Base-by-base conservation (phyloP, 108 stramenopile genomes). In the Epithemia pelagica region DNA sequence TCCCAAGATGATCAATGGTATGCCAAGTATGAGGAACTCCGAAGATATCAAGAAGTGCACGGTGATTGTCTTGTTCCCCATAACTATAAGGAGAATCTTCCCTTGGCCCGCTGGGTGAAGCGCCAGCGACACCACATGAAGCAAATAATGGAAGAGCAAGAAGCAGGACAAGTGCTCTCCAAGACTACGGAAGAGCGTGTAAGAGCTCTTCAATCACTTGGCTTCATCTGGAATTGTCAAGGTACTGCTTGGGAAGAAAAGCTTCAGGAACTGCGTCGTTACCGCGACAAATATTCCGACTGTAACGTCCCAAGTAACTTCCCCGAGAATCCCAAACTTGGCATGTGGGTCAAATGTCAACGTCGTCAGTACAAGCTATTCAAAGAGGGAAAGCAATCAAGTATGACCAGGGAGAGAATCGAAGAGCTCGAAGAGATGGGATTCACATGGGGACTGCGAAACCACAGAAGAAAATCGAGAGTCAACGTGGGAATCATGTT, bases 51-150 rank as follows among this genome's bases (percentile, higher is more conserved):
- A 23, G 32, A 70, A 28, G 21, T 15, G 19, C 25, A 46, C 1
- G 69, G 69, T 21, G n/a, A 70, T 30, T 61, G 61, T 28, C 19
- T 28, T 1, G 61, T 70, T 1, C 60, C 69, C 46, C 61, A 70
- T 30, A 62, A 32, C 23, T 67, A 73, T 57, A 19, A 54, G 27
- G 46, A 67, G 28, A 71, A 71, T 37, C 66, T 72, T 30, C 66
- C 74, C 28, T 37, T 74, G n/a, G 78, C 78, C 31, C 78, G 74
- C 15, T 84, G 83, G 83, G 76, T 78, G 33, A 74, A 74, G 53
- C 64, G 76, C 20, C 79, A 80, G 54, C 74, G 83, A 1, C 68
- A 75, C 26, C 83, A 84, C 66, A 76, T 69, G 69, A 73, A 74
- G 54, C 66, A 79, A 24, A 73, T 69, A 59, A 32, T 37, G 23